A percentile compares a stretch with the other conserved stretches of the same genome.
Conservation (phyloP, 1,284 basidiomycete species). For the Sparassis latifolia region DNA sequence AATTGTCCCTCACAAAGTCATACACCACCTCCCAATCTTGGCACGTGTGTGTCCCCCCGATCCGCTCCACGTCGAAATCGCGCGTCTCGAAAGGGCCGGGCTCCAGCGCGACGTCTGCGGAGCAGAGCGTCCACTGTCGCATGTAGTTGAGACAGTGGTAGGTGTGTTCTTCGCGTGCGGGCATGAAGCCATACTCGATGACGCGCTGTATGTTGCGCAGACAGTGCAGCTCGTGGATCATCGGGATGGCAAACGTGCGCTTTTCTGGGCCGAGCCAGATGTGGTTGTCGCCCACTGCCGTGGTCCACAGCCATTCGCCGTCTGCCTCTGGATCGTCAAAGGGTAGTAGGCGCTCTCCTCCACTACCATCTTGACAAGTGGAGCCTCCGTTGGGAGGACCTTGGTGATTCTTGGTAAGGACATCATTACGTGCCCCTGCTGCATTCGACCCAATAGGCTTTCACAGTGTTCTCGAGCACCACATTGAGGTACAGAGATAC, state of each 20-base stretch:
- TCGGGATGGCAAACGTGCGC: constrained; percentile 16
- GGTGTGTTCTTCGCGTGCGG: constrained; percentile 9
- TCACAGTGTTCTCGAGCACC: too few species aligned
- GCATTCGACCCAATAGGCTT: too few species aligned
- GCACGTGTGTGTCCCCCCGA: constrained; percentile 5
- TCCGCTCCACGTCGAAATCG: constrained; percentile 10
- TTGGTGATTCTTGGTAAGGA: too few species aligned
- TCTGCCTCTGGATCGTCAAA: constrained; percentile 7
- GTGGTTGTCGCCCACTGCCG: constrained; percentile 17
- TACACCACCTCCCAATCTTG: constrained; percentile 8
- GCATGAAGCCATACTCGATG: constrained; percentile 8
- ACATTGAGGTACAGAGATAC: too few species aligned
- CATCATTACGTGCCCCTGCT: too few species aligned
- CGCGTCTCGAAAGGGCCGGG: constrained; percentile 15
- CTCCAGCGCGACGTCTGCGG: constrained; percentile 29
- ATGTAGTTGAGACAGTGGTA: constrained; percentile 22
- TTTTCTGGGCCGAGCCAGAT: constrained; percentile 14
- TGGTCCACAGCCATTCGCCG: constrained; percentile 18
- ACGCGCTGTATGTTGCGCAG: constrained; percentile 15
- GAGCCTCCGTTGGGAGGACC: too few species aligned
- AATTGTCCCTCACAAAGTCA: background rate
- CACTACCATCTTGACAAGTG: constrained; percentile 6
- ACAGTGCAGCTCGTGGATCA: constrained; percentile 22
- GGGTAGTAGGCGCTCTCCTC: constrained; percentile 16
- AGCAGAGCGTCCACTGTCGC: constrained; percentile 22